phyloP scores from a whole-genome alignment of 495 filamentous ascomycete species.

The Penicillium taxi region DNA sequence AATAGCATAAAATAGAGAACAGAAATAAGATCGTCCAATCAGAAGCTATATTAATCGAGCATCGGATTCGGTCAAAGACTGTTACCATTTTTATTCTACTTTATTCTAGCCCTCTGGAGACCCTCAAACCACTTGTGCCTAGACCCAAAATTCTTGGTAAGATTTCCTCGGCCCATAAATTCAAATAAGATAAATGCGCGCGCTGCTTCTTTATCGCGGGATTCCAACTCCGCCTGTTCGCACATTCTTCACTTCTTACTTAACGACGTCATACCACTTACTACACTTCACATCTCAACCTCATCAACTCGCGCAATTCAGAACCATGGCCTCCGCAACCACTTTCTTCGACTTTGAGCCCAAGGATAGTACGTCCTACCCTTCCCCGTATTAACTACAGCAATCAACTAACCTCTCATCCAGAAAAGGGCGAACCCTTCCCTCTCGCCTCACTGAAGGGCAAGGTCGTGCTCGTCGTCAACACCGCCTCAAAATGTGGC shows the following conservation, averaged over 20 bases:
- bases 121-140: conserved; percentile 7
- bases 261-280: conserved; percentile 11
- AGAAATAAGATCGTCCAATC: too few relatives aligned
- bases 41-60: too few relatives aligned
- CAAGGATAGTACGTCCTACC: conserved; percentile 57
- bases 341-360: conserved; percentile 89
- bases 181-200: conserved; percentile 11
- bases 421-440: conserved; percentile 69
- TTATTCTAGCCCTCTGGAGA: too few relatives aligned
- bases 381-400: neutral
- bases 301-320: conserved; percentile 9
- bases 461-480: conserved; percentile 93
- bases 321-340: conserved; percentile 79
- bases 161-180: neutral
- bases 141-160: conserved; percentile 14
- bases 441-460: conserved; percentile 61
- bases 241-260: conserved; percentile 4
- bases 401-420: conserved; percentile 1
- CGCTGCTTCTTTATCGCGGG: conserved; percentile 2
- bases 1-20: too few relatives aligned
- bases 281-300: neutral
- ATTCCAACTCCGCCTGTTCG: neutral
- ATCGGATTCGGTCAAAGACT: too few relatives aligned
- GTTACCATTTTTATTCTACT: too few relatives aligned
- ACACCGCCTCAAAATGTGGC: conserved; percentile 98